Base-by-base conservation (phyloP, 2,329 filamentous ascomycete genomes). In the Beauveria rudraprayagi region DNA sequence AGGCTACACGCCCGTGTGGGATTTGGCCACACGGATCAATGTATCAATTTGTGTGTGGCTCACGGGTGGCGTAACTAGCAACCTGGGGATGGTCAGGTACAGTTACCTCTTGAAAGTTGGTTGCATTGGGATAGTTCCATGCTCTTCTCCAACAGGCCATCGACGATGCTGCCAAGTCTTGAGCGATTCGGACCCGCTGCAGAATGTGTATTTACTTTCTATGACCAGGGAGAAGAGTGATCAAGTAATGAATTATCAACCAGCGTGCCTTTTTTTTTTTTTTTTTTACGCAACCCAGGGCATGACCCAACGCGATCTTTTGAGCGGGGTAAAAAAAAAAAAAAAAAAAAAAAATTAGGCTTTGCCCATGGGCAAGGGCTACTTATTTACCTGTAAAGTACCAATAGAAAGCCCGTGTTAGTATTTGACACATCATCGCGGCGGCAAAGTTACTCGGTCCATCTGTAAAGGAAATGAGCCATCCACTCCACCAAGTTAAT, bases 31-130 rank as follows among this genome's bases (percentile, higher is more conserved):
- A 37, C 30, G 1, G 7, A 41, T 56, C 8, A 51, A 41, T 2
- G 19, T 51, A 26, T 26, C 3, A 26, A 3, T 26, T 26, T 26
- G 46, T 19, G 40, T 17, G 34, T 41, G 46, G 44, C 55, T 50
- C n/a, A n/a, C 30, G 14, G 28, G 56, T 58, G 56, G 56, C 56
- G 56, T 11, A 28, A 43, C 46, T 43, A 58, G 55, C 26, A 46
- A 10, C 11, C 11, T 10, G 22, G 17, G 17, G 5, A 30, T 43
- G 24, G 16, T 34, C 50, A 55, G 10, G 30, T 24, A 57, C 53
- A 22, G 14, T 14, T 22, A 30, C 43, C 17, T 57, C 14, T 9
- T 26, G 9, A 10, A 8, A 46, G 26, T 34, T 34, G 46, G 56
- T 58, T 56, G 34, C 56, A 58, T 56, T 22, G 26, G 16, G 56